Evolutionary conservation across 345 rosid species (phyloP), one percentile per base, ranked within the genome.

Genomic region (Sisymbrium irio): DNA sequence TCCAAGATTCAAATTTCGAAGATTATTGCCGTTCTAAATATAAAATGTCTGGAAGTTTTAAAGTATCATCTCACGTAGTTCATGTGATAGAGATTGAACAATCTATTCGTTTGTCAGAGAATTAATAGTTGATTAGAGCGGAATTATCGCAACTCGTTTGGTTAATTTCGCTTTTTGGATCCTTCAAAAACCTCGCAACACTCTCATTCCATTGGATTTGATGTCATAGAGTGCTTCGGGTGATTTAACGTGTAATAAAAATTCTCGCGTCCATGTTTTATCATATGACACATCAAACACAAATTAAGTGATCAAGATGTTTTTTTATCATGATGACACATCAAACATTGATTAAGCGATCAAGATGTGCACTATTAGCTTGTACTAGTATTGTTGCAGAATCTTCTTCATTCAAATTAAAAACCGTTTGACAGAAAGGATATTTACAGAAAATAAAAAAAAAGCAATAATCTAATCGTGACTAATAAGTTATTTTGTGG

Each of bases 1-100:
- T 73, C 77, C 71, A 55, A 73, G 40, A 22, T 54, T 64, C 14
- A 44, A 20, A 42, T 53, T 19, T 22, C 37, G n/a, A 73, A 44
- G 49, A 64, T 22, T 35, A 30, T 12, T n/a, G 37, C 7, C 19
- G 5, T 35, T 47, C 18, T 28, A 11, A 47, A 17, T n/a, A 0
- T 12, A 40, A 25, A 53, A 0, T 27, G 2, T 27, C 20, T 9
- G n/a, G 10, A 47, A 19, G 0, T 33, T 66, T 6, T 17, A 18
- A 20, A 35, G n/a, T 1, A 50, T 14, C 4, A 14, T 35, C 35
- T 33, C 59, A 35, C 35, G 27, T 53, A 67, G 9, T 39, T 53
- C 13, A 14, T 19, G 33, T 49, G 22, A 41, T 62, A 25, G 7
- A 25, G 7, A 41, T 18, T 35, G 18, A 18, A 13, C 12, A 3